A percentile compares a stretch with the other conserved stretches of the same genome.
Conservation (phyloP, 129 eudicot species). For the Escallonia rubra region DNA sequence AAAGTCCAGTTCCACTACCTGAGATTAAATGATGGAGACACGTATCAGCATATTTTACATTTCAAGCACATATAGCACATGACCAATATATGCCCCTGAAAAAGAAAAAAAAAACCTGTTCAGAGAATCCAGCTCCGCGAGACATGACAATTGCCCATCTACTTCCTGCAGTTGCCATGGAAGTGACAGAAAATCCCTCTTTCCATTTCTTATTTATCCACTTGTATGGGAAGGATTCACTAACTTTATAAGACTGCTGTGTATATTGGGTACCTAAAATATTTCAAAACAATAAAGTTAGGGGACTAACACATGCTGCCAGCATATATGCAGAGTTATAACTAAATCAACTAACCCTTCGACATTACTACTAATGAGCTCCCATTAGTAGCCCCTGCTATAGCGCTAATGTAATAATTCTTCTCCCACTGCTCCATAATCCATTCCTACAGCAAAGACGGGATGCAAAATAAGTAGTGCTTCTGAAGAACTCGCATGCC, state of each 20-base stretch:
- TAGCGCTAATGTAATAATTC: constrained; percentile 68
- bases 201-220: constrained; percentile 69
- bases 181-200: constrained; percentile 82
- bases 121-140: constrained; percentile 76
- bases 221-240: constrained; percentile 82
- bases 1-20: constrained; percentile 91
- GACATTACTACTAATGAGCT: constrained; percentile 87
- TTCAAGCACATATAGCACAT: not conserved
- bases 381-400: constrained; percentile 81
- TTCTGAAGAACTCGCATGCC: too few species aligned
- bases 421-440: constrained; percentile 94
- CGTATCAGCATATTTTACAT: not conserved
- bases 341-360: constrained; percentile 36
- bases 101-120: constrained; percentile 46
- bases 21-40: constrained; percentile 3
- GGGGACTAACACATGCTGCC: too few species aligned
- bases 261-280: constrained; percentile 53
- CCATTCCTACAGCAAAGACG: constrained; percentile 59
- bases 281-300: not conserved
- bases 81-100: not conserved
- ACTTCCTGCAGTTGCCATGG: constrained; percentile 91
- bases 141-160: constrained; percentile 91
- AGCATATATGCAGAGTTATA: not conserved
- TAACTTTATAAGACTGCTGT: constrained; percentile 90
- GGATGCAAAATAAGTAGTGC: not conserved